Base-by-base conservation (phyloP, 768 basidiomycete genomes). In the Mycena filopes region DNA sequence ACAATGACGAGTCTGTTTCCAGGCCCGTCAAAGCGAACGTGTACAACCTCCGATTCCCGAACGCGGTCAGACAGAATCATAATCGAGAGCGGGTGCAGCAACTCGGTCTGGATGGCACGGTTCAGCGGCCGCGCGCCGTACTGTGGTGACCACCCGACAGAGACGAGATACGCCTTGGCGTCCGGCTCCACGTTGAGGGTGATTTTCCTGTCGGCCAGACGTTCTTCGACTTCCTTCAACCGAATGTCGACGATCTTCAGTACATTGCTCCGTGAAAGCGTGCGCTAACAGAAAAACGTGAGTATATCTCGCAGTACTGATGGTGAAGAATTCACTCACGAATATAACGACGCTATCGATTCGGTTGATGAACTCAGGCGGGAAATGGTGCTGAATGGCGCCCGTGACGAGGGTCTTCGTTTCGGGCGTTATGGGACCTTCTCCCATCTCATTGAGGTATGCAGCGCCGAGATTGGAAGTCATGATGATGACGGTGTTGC, bases 71-170 rank as follows among this genome's bases (percentile, higher is more conserved):
- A 90, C 50, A 99, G 87, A 45, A 99, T 83, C 83, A 92, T 84
- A 60, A 91, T 81, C 18, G 94, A 94, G 40, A 99, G 80, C 15
- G 96, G 97, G 75, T 98, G 96, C 72, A 99, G 84, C 38, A 99
- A 83, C 72, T 98, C 95, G 71, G 86, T 90, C 78, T 98, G 96
- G 69, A 99, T 96, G 5, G 93, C 87, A 36, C 96, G 87, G 74
- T 94, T 94, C 67, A 98, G 85, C 1, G 97, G 98, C 43, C 97
- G 89, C 60, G 96, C 97, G 68, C 97, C 96, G 73, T 97, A 98
- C 21, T 83, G 80, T 1, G 94, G 82, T 49, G 92, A 92, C 77
- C 94, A 95, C 0, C 93, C 94, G 50, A 88, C 82, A 21, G 90
- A 89, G 66, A 85, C 84, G 31, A 96, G 85, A 73, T 89, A 94